Evolutionary conservation across 108 stramenopile species (phyloP), one percentile per base, ranked within the genome.

Genomic region (Cyclostephanos tholiformis): DNA sequence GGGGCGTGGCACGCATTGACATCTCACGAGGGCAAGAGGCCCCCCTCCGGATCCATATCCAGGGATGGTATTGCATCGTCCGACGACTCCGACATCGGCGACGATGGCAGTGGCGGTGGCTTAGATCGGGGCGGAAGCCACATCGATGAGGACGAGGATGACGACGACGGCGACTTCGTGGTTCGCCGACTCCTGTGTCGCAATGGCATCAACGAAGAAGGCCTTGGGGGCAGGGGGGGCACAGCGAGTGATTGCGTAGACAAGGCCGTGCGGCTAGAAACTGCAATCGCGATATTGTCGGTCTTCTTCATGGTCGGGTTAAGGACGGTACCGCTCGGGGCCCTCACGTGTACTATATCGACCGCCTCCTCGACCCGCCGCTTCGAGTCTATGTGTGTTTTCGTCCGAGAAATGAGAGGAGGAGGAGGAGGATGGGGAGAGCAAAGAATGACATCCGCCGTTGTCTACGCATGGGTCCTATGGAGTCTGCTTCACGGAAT

Each of bases 271-370:
- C 74, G 82, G 29, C 55, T 86, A 3, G 75, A 80, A 44, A 85
- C 76, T 32, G 77, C 67, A 2, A 32, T 79, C 9, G 44, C 72
- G n/a, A 46, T 82, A 7, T 30, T 85, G 36, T 39, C 84, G 6
- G 39, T 58, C 0, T 72, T 82, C 49, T 82, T 82, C 63, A 73
- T 85, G 66, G 10, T 85, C 29, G 84, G 84, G 16, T 43, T 85
- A n/a, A 67, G 77, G 36, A 26, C 58, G 11, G 77, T 82, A 13
- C 84, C 84, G 35, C 56, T 85, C n/a, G 53, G 63, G 27, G 50
- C 60, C 39, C 58, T 84, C 16, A 44, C 75, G 26, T 6, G 13
- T 8, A 25, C 14, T 9, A 14, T 16, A 59, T 50, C 14, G 67
- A 38, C 52, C 5, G 16, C 19, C 2, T 38, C 62, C 19, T 58